These are phyloP conservation scores for Aureobasidium mangrovei DNA, from an alignment of 2,329 filamentous ascomycete genomes.

Conservation along the genomic window DNA sequence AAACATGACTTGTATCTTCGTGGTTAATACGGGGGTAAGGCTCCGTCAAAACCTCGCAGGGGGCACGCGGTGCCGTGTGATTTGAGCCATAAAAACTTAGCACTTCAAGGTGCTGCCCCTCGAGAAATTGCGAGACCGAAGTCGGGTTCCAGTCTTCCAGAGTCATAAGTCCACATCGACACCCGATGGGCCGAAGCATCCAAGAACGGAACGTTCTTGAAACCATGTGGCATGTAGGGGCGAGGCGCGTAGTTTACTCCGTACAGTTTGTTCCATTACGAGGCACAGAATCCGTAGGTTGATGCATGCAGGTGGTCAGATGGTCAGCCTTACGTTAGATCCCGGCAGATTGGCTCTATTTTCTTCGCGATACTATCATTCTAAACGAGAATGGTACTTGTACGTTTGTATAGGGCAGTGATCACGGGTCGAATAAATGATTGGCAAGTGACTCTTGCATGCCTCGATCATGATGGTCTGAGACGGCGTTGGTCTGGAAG, in stretches of 20 bases:
- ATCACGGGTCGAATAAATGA: no score
- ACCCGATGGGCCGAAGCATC: not conserved
- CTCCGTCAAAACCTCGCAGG: not conserved
- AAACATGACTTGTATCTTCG: constrained; percentile 10
- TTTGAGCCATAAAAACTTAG: constrained; percentile 5
- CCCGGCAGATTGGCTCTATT: no score
- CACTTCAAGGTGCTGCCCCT: not conserved
- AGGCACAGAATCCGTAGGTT: constrained; percentile 1
- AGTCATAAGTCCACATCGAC: no score
- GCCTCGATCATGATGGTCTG: no score
- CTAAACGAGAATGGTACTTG: no score
- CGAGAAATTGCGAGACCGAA: constrained; percentile 2
- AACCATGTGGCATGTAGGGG: not conserved
- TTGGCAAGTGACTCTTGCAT: no score
- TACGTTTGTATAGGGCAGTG: no score
- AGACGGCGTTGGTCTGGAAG: no score
- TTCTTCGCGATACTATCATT: no score
- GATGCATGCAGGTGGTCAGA: not conserved
- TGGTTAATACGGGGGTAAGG: not conserved
- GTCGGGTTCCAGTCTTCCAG: constrained; percentile 1
- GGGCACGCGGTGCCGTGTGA: constrained; percentile 5
- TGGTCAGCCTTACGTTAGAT: constrained; percentile 1
- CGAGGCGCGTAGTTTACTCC: not conserved
- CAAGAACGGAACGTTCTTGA: no score
- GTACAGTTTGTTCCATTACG: not conserved